A percentile compares a stretch with the other conserved stretches of the same genome.
These are phyloP conservation scores for Isoetes taiwanensis DNA, from an alignment of 75 land plant species.

Conservation along the genomic window DNA sequence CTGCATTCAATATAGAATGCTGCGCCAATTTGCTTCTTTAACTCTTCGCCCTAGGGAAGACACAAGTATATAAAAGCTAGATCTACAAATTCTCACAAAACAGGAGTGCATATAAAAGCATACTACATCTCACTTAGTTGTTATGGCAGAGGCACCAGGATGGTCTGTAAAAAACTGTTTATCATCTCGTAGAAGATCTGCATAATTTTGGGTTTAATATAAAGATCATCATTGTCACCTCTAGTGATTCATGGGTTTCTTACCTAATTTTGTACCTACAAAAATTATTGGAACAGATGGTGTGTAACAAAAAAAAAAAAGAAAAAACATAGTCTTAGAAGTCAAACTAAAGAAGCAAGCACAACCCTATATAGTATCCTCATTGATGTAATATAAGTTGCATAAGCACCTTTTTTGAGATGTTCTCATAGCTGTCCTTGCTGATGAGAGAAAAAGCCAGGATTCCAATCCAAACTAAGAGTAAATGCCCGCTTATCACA, in stretches of 20 bases:
- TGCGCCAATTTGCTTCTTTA: constrained; percentile 44
- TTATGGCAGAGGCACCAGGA: neutral
- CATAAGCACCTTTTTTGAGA: constrained; percentile 39
- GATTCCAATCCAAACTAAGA: no score
- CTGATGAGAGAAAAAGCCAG: constrained; percentile 57
- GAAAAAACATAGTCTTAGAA: no score
- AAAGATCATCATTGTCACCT: no score
- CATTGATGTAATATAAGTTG: no score
- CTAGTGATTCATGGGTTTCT: no score
- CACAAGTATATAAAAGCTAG: neutral
- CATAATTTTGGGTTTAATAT: no score
- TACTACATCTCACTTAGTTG: neutral
- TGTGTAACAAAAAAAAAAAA: constrained; percentile 26
- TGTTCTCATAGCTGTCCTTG: constrained; percentile 56
- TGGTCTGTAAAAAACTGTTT: constrained; percentile 3
- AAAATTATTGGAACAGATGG: constrained; percentile 61
- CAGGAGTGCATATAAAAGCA: no score
- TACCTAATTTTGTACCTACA: constrained; percentile 61
- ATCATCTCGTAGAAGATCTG: constrained; percentile 3
- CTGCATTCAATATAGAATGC: constrained; percentile 49
- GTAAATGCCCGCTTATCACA: no score
- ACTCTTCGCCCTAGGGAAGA: constrained; percentile 37
- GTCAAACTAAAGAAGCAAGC: no score
- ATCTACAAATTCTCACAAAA: no score
- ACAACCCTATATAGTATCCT: no score